Percentiles rank a stretch among this genome's conserved stretches.
Evolutionary conservation across 225 moss, liverwort and hornwort genomes (phyloP).

Genomic region (Antitrichia curtipendula): DNA sequence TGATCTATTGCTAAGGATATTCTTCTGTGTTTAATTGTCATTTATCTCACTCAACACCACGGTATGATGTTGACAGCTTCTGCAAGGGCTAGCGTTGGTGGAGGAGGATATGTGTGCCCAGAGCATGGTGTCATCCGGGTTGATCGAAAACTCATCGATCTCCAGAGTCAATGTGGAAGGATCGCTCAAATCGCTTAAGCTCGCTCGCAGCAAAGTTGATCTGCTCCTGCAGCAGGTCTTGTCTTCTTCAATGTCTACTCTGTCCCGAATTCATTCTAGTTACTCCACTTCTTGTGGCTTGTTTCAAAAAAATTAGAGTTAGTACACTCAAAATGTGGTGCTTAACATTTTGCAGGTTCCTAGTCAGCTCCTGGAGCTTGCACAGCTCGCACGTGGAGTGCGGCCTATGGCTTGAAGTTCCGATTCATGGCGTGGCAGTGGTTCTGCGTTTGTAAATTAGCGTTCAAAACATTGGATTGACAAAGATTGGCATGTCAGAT

Average conservation of each 20-base stretch:
- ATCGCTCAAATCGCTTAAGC: slow-evolving; percentile 40
- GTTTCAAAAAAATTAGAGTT: background rate
- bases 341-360: slow-evolving; percentile 26
- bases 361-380: slow-evolving; percentile 40
- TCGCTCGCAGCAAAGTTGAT: slow-evolving; percentile 50
- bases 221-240: slow-evolving; percentile 39
- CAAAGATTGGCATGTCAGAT: background rate
- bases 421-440: background rate
- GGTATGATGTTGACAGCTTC: slow-evolving; percentile 16
- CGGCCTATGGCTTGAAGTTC: slow-evolving; percentile 39
- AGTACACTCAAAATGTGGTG: background rate
- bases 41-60: background rate
- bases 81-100: slow-evolving; percentile 43
- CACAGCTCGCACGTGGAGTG: slow-evolving; percentile 48
- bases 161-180: slow-evolving; percentile 31
- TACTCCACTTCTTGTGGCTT: background rate
- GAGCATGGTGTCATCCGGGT: slow-evolving; percentile 11
- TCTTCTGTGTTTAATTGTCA: background rate
- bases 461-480: slow-evolving; percentile 9
- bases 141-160: slow-evolving; percentile 26
- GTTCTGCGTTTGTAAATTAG: background rate
- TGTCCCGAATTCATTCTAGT: background rate
- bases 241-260: background rate
- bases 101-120: slow-evolving; percentile 40
- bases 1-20: background rate